A percentile compares a stretch with the other conserved stretches of the same genome.
Conservation (phyloP, 192 early-diverging fungal species). For the Dissophora ornata region DNA sequence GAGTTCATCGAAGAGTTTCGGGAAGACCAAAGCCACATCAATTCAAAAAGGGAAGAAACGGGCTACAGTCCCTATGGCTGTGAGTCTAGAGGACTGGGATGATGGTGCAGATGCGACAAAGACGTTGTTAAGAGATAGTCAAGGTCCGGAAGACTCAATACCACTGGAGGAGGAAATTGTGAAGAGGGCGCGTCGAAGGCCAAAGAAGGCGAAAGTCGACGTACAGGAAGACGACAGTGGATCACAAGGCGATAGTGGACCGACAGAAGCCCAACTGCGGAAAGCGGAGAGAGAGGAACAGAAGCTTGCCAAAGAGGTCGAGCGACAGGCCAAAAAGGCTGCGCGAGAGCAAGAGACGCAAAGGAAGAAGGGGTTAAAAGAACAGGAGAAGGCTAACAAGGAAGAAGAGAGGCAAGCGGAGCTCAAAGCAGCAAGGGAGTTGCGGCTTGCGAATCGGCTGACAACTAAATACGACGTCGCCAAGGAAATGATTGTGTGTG, state of each 20-base stretch:
- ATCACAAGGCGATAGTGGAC: not conserved
- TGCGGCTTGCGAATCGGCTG: slow-evolving; percentile 51
- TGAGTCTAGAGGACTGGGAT: slow-evolving; percentile 3
- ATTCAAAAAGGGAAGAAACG: not conserved
- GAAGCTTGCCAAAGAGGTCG: not conserved
- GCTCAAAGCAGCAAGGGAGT: slow-evolving; percentile 16
- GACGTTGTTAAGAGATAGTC: not conserved
- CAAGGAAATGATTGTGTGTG: slow-evolving; percentile 59
- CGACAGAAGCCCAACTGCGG: not conserved
- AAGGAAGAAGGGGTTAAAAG: not conserved
- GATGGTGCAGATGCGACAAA: not conserved
- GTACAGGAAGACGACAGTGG: not conserved
- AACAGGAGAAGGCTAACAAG: not conserved
- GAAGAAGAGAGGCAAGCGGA: slow-evolving; percentile 30
- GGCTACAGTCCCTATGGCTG: not conserved
- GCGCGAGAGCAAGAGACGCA: slow-evolving; percentile 3
- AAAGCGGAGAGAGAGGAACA: slow-evolving; percentile 14
- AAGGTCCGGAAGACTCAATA: not conserved
- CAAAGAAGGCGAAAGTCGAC: not conserved
- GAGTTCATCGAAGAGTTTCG: slow-evolving; percentile 3
- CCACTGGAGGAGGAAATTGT: slow-evolving; percentile 25
- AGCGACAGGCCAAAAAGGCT: slow-evolving; percentile 1
- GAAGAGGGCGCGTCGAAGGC: not conserved
- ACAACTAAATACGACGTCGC: slow-evolving; percentile 26
- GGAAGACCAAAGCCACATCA: not conserved